phyloP scores from a whole-genome alignment of 495 filamentous ascomycete genomes.

The Penicillium riverlandense region DNA sequence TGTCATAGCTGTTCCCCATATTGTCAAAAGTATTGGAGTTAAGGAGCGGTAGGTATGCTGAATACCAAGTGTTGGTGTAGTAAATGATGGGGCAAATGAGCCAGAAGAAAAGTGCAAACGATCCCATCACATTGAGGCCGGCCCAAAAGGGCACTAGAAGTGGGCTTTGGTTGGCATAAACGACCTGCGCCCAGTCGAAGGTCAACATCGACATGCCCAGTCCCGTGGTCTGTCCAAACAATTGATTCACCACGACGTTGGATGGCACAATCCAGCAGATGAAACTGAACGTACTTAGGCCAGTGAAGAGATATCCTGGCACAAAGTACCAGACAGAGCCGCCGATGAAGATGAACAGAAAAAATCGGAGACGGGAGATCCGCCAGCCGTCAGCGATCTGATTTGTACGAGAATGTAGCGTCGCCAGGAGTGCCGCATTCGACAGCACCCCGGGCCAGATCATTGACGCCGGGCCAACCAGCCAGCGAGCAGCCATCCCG shows the following conservation, averaged over 20 bases:
- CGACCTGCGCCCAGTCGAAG: slow-evolving; percentile 91
- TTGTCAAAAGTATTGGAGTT: slow-evolving; percentile 43
- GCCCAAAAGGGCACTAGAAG: slow-evolving; percentile 89
- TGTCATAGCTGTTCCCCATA: slow-evolving; percentile 35
- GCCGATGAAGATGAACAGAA: slow-evolving; percentile 59
- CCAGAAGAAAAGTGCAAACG: slow-evolving; percentile 85
- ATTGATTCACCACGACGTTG: slow-evolving; percentile 60
- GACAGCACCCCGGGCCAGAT: slow-evolving; percentile 88
- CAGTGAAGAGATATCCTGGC: slow-evolving; percentile 78
- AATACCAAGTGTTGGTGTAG: slow-evolving; percentile 62
- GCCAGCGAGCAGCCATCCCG: slow-evolving; percentile 50
- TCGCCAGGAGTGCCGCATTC: slow-evolving; percentile 80
- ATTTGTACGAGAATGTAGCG: slow-evolving; percentile 79
- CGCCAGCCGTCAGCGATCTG: slow-evolving; percentile 75
- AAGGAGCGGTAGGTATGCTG: slow-evolving; percentile 40
- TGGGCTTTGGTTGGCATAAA: slow-evolving; percentile 77
- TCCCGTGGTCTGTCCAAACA: slow-evolving; percentile 60
- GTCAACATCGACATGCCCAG: slow-evolving; percentile 79
- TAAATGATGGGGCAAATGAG: slow-evolving; percentile 71
- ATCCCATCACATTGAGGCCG: slow-evolving; percentile 78
- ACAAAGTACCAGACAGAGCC: slow-evolving; percentile 75
- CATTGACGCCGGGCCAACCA: slow-evolving; percentile 75
- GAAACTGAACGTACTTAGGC: slow-evolving; percentile 83
- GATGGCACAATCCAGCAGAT: slow-evolving; percentile 84
- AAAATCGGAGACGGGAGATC: slow-evolving; percentile 77